Percentiles rank a stretch among this genome's conserved stretches.
phyloP scores from a whole-genome alignment of 2,329 filamentous ascomycete species.

The Exserohilum rostratum region DNA sequence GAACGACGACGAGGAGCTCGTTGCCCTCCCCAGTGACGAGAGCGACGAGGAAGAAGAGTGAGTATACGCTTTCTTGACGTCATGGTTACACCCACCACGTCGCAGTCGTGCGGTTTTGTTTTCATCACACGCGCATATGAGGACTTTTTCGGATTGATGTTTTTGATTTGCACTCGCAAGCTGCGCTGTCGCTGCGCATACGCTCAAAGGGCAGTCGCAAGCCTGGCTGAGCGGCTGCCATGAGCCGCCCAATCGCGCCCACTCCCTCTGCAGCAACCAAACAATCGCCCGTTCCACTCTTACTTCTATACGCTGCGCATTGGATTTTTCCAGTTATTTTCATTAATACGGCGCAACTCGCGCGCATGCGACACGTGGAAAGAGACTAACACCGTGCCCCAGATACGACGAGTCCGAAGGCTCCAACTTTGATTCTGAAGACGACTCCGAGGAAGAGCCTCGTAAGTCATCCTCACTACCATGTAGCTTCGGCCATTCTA shows the following conservation, averaged over 20 bases:
- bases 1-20: constrained; percentile 53
- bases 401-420: constrained; percentile 48
- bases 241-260: constrained; percentile 4
- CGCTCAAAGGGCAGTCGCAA: constrained; percentile 13
- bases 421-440: constrained; percentile 43
- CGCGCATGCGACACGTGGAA: background rate
- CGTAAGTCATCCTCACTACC: constrained; percentile 30
- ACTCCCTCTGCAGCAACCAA: background rate
- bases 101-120: constrained; percentile 24
- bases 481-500: background rate
- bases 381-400: constrained; percentile 25
- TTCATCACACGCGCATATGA: constrained; percentile 29
- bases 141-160: constrained; percentile 15
- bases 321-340: background rate
- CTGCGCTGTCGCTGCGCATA: constrained; percentile 26
- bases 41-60: constrained; percentile 54
- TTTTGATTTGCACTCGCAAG: constrained; percentile 10
- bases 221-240: constrained; percentile 16
- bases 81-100: constrained; percentile 34
- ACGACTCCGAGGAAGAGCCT: constrained; percentile 45
- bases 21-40: constrained; percentile 52
- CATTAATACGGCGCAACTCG: background rate
- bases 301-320: background rate
- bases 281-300: background rate
- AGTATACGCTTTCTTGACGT: constrained; percentile 48